These are phyloP conservation scores for Candida frijolesensis DNA, from an alignment of 1,139 yeast genomes.

Conservation along the genomic window DNA sequence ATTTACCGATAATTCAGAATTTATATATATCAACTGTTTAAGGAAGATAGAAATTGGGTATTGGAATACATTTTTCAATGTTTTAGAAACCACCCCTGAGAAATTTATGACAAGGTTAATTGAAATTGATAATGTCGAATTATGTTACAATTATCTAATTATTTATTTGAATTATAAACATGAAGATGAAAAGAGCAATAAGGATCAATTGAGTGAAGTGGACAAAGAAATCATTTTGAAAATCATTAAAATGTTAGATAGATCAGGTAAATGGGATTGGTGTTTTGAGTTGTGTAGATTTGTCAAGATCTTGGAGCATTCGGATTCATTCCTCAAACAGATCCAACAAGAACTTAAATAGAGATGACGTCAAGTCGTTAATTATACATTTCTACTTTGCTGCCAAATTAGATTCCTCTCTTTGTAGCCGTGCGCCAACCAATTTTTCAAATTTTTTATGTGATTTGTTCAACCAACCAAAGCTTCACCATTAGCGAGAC, in stretches of 20 bases:
- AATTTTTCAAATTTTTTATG: background rate
- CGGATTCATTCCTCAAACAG: slow-evolving; percentile 29
- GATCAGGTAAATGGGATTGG: slow-evolving; percentile 43
- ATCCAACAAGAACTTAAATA: slow-evolving; percentile 17
- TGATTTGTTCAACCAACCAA: background rate
- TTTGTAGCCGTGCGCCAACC: background rate
- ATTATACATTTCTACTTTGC: background rate
- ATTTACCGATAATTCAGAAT: slow-evolving; percentile 28
- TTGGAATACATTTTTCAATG: slow-evolving; percentile 41
- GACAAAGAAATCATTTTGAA: slow-evolving; percentile 38
- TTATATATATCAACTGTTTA: slow-evolving; percentile 43
- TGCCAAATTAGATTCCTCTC: no score
- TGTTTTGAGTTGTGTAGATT: slow-evolving; percentile 50
- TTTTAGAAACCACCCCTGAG: slow-evolving; percentile 38
- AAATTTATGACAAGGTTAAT: slow-evolving; percentile 42
- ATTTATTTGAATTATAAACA: slow-evolving; percentile 45
- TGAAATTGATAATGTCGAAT: slow-evolving; percentile 35
- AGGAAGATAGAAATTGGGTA: slow-evolving; percentile 45
- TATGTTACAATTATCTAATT: slow-evolving; percentile 45
- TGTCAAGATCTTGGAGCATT: slow-evolving; percentile 44
- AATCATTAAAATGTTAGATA: slow-evolving; percentile 37
- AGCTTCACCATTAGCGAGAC: background rate
- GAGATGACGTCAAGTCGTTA: no score
- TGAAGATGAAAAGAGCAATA: slow-evolving; percentile 26
- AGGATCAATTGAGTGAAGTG: slow-evolving; percentile 24